A percentile compares a stretch with the other conserved stretches of the same genome.
Evolutionary conservation across 2,329 filamentous ascomycete genomes (phyloP).

Genomic region (Trichoderma pleuroti): DNA sequence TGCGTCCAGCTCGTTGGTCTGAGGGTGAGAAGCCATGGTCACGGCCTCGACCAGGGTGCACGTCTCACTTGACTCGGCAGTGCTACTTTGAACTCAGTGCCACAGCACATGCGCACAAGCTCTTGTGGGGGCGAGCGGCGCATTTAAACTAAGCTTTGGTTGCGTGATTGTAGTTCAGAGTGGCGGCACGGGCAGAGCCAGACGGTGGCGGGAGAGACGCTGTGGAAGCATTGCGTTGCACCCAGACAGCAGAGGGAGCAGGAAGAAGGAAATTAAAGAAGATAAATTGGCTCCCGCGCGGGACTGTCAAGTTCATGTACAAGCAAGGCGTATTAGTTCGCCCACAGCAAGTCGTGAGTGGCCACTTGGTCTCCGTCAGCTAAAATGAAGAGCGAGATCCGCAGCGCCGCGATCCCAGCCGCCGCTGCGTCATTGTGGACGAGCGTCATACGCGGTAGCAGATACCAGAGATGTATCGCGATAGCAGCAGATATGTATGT

Average conservation of each 20-base stretch:
- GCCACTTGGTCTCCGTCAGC: conserved; percentile 10
- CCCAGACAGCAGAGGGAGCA: not conserved
- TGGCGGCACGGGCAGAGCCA: not conserved
- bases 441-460: not conserved
- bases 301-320: not conserved
- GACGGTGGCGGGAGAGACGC: not conserved
- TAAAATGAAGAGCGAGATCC: conserved; percentile 4
- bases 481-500: not conserved
- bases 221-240: not conserved
- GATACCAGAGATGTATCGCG: not conserved
- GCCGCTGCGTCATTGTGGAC: conserved; percentile 6
- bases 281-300: not conserved
- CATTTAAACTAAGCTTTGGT: conserved; percentile 3
- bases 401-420: not conserved
- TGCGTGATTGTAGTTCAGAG: conserved; percentile 11
- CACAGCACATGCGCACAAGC: conserved; percentile 7
- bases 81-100: not conserved
- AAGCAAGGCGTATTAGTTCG: not conserved
- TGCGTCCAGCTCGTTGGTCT: not conserved
- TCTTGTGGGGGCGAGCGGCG: conserved; percentile 7
- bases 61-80: conserved; percentile 12
- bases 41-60: conserved; percentile 1
- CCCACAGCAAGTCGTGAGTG: not conserved
- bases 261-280: not conserved
- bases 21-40: conserved; percentile 8